Conservation (phyloP, 1,284 basidiomycete genomes). For the Cryptococcus wingfieldii region DNA sequence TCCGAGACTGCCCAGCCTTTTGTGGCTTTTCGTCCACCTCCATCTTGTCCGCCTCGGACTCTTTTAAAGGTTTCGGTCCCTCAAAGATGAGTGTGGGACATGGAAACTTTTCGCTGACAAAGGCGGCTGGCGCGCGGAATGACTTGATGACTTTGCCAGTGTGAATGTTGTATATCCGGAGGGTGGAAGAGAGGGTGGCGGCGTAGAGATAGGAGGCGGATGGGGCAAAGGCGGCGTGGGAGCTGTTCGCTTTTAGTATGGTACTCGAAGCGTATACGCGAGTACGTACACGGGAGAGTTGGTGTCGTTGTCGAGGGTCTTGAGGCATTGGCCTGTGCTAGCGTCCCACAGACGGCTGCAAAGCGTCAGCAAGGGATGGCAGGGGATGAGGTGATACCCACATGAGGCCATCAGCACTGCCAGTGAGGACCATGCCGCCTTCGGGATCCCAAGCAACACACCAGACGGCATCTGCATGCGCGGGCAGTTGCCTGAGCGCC, state of each 20-base stretch:
- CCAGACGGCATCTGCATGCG: conserved; percentile 95
- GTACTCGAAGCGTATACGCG: background rate
- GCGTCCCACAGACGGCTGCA: conserved; percentile 91
- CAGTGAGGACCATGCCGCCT: conserved; percentile 87
- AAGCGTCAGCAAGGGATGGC: background rate
- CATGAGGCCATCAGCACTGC: conserved; percentile 95
- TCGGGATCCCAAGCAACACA: conserved; percentile 89
- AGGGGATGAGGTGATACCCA: conserved; percentile 50
- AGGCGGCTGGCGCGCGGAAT: conserved; percentile 45
- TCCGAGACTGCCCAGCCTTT: background rate
- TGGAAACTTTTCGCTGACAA: conserved; percentile 31
- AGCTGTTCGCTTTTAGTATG: conserved; percentile 12
- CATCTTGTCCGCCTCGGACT: background rate
- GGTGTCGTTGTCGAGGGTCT: conserved; percentile 92
- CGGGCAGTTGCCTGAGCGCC: conserved; percentile 75
- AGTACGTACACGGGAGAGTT: conserved; percentile 77
- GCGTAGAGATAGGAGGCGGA: conserved; percentile 84
- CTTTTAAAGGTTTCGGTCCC: background rate
- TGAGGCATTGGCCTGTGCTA: conserved; percentile 92
- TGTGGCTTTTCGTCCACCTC: conserved; percentile 1
- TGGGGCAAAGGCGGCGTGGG: conserved; percentile 67
- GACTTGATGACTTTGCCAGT: conserved; percentile 91
- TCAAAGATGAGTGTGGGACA: conserved; percentile 32
- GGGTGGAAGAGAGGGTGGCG: conserved; percentile 84
- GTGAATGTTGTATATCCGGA: conserved; percentile 91